Conservation (phyloP, 2,329 filamentous ascomycete genomes). For the Penicillium sp. region DNA sequence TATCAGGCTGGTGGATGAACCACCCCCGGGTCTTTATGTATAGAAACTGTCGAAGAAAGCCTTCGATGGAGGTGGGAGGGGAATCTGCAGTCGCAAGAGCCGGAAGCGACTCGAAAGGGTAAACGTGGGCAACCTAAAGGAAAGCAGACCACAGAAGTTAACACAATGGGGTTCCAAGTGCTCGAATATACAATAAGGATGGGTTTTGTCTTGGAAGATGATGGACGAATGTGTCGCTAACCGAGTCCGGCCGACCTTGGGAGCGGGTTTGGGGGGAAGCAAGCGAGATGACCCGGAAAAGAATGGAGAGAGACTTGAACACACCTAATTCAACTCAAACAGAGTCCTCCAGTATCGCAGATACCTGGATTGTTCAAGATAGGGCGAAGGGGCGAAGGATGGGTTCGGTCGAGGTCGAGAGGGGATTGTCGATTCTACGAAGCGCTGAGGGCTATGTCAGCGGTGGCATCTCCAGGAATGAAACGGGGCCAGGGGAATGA, state of each 20-base stretch:
- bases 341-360: conserved; percentile 33
- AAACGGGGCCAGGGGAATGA: conserved; percentile 21
- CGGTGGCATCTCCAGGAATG: conserved; percentile 34
- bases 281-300: conserved; percentile 35
- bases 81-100: conserved; percentile 36
- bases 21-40: conserved; percentile 33
- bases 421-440: conserved; percentile 33
- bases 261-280: conserved; percentile 26
- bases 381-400: conserved; percentile 18
- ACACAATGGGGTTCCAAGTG: conserved; percentile 22
- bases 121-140: conserved; percentile 28
- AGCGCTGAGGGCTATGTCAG: conserved; percentile 41
- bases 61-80: conserved; percentile 35
- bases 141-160: conserved; percentile 22
- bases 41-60: conserved; percentile 20
- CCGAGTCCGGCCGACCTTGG: conserved; percentile 32
- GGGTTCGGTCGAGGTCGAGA: conserved; percentile 24
- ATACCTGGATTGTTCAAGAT: conserved; percentile 18
- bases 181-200: conserved; percentile 19
- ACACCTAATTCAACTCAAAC: conserved; percentile 32
- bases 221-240: conserved; percentile 20
- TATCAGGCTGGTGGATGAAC: conserved; percentile 28
- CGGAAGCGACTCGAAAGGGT: conserved; percentile 34
- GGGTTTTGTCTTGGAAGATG: conserved; percentile 8
- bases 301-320: conserved; percentile 33